Percentiles rank a stretch among this genome's conserved stretches.
Evolutionary conservation across 2,329 filamentous ascomycete species (phyloP).

Genomic region (Xylariaceae sp.): DNA sequence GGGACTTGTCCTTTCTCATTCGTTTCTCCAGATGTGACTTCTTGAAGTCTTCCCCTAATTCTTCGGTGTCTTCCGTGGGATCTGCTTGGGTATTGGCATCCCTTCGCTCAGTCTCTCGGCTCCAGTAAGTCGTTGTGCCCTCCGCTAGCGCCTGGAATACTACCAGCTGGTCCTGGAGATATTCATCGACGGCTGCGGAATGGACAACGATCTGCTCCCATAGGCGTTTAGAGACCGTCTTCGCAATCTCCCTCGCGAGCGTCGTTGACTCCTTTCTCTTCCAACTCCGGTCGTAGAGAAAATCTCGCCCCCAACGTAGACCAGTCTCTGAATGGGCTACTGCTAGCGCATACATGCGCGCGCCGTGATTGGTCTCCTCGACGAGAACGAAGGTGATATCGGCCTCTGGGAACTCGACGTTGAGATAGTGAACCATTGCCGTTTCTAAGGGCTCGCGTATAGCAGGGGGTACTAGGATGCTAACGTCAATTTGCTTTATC

Average conservation of each 20-base stretch:
- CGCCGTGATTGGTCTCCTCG: conserved; percentile 58
- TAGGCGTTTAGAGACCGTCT: conserved; percentile 53
- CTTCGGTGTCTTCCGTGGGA: conserved; percentile 29
- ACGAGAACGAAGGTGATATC: conserved; percentile 52
- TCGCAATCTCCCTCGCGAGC: conserved; percentile 49
- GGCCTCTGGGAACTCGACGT: conserved; percentile 49
- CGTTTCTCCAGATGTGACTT: conserved; percentile 29
- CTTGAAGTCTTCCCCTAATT: conserved; percentile 21
- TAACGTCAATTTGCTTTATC: conserved; percentile 56
- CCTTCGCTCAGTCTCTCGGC: conserved; percentile 31
- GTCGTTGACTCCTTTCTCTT: conserved; percentile 48
- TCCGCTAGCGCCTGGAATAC: conserved; percentile 64
- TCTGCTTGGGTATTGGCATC: conserved; percentile 24
- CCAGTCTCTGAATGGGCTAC: conserved; percentile 57
- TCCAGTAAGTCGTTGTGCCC: conserved; percentile 55
- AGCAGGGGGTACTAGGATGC: conserved; percentile 55
- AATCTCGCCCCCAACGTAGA: conserved; percentile 57
- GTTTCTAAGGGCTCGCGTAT: conserved; percentile 50
- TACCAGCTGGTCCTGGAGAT: conserved; percentile 66
- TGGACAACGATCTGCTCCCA: conserved; percentile 51
- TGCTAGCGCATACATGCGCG: conserved; percentile 61
- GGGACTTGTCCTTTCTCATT: conserved; percentile 50
- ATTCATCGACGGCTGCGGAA: conserved; percentile 57
- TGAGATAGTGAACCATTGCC: conserved; percentile 49
- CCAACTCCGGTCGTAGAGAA: conserved; percentile 45